Evolutionary conservation across 2,329 filamentous ascomycete species (phyloP), one percentile per base, ranked within the genome.

Genomic region (Chaetomium sp.): DNA sequence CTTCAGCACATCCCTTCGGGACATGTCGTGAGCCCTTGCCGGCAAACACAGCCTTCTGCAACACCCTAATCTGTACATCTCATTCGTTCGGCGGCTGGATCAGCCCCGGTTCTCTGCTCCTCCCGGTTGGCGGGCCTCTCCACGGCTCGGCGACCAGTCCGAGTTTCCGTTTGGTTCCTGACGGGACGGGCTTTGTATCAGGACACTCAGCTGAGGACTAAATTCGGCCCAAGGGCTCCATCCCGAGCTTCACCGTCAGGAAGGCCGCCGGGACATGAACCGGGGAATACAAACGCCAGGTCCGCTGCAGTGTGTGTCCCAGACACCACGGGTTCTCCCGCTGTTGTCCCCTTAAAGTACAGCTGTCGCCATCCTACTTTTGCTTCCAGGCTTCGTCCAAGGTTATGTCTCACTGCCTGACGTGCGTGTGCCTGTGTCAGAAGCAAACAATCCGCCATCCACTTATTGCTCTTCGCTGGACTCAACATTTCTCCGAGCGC

Each of bases 231-330:
- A 57, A 57, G 8, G 29, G 8, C 9, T 33, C 33, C 55, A 38
- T 61, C 45, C 53, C 45, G 25, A 31, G 19, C 60, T 25, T 60
- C 60, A 61, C 62, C 65, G 62, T 60, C 61, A 55, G 35, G 9
- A 45, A 56, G 62, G 65, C 53, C 50, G 23, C 35, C 19, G 35
- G 64, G 65, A 57, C 67, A 69, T 69, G 69, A 49, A 56, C 45
- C 55, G 65, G 63, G 67, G 64, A 64, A 64, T 68, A 71, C 70
- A 72, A 72, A 71, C 70, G 65, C 63, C 59, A 69, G 62, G 57
- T 13, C 57, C 47, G 63, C 66, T 68, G 65, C 70, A 64, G 65
- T 49, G 59, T 50, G 63, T 69, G 68, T 70, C 59, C 70, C 60
- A 70, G 68, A 69, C 68, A 69, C 68, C 66, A 66, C 67, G 69